Percentiles rank a stretch among this genome's conserved stretches.
Conservation (phyloP, 352 stramenopile genomes). For the Phytophthora hybrid region DNA sequence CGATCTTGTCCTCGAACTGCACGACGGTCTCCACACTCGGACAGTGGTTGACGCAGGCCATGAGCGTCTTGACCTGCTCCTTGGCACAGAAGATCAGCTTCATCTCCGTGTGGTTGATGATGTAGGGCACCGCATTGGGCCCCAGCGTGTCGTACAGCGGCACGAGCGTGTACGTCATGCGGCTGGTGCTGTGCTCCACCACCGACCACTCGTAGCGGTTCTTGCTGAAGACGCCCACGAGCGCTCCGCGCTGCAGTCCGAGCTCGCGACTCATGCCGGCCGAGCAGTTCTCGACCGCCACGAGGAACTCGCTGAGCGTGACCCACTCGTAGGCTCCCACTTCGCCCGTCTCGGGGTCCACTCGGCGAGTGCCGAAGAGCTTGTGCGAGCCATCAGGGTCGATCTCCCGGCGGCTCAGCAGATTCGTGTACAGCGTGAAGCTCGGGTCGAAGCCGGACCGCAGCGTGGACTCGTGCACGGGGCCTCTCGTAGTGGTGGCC, state of each 20-base stretch:
- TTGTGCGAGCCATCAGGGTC: conserved; percentile 55
- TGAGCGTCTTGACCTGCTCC: conserved; percentile 66
- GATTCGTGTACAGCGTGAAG: conserved; percentile 68
- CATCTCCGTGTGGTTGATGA: conserved; percentile 87
- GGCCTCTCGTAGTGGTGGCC: conserved; percentile 39
- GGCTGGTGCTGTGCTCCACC: conserved; percentile 75
- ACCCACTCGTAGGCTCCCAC: conserved; percentile 66
- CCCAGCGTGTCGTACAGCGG: conserved; percentile 87
- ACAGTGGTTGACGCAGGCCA: conserved; percentile 61
- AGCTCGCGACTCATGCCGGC: conserved; percentile 54
- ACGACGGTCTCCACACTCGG: conserved; percentile 63
- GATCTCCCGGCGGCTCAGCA: conserved; percentile 51
- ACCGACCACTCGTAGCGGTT: conserved; percentile 83
- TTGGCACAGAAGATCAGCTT: conserved; percentile 77
- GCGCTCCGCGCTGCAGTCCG: conserved; percentile 49
- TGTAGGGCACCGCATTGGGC: conserved; percentile 71
- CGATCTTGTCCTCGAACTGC: conserved; percentile 67
- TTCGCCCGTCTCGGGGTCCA: conserved; percentile 45
- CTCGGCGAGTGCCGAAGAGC: conserved; percentile 65
- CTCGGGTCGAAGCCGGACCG: conserved; percentile 46
- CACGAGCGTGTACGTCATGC: conserved; percentile 77
- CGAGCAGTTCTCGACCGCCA: conserved; percentile 52
- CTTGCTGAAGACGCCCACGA: conserved; percentile 81
- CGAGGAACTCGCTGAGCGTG: conserved; percentile 68
- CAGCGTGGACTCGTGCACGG: conserved; percentile 43